These are phyloP conservation scores for Aspergillus affinis DNA, from an alignment of 495 filamentous ascomycete genomes.

Conservation along the genomic window DNA sequence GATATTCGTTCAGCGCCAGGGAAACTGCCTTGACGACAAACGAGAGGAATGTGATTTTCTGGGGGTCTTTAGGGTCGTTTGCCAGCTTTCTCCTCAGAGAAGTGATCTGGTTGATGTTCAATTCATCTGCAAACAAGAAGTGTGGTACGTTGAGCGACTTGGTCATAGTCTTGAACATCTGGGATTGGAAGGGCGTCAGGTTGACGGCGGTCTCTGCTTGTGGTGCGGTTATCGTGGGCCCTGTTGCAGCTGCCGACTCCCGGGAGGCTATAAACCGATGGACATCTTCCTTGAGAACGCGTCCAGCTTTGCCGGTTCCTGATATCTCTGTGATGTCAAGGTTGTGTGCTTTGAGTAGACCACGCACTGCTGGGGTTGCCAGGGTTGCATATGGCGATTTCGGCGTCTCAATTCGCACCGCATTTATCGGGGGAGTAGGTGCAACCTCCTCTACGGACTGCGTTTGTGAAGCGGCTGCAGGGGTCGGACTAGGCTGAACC, in stretches of 20 bases:
- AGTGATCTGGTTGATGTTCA: conserved; percentile 72
- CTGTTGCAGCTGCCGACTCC: conserved; percentile 21
- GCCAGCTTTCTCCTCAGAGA: conserved; percentile 64
- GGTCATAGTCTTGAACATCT: conserved; percentile 99
- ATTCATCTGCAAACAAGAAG: conserved; percentile 86
- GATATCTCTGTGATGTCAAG: conserved; percentile 72
- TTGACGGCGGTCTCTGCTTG: conserved; percentile 63
- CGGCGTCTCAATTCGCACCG: conserved; percentile 9
- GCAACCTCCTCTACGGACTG: conserved; percentile 23
- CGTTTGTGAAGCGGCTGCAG: conserved; percentile 16
- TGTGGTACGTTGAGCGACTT: conserved; percentile 86
- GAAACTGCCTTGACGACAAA: conserved; percentile 96
- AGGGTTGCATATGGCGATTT: conserved; percentile 62
- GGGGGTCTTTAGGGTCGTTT: conserved; percentile 40
- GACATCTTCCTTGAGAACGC: conserved; percentile 94
- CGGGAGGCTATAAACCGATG: conserved; percentile 57
- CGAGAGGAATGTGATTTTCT: conserved; percentile 83
- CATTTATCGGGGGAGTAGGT: conserved; percentile 9
- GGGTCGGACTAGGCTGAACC: conserved; percentile 19
- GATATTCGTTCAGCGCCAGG: conserved; percentile 74
- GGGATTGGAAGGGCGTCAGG: conserved; percentile 75
- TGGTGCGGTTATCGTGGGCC: conserved; percentile 23
- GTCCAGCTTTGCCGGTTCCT: conserved; percentile 89
- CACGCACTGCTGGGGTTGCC: conserved; percentile 91
- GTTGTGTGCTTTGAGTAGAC: conserved; percentile 73